Conservation (phyloP, 2,329 filamentous ascomycete species). For the Fusarium cicatricum region DNA sequence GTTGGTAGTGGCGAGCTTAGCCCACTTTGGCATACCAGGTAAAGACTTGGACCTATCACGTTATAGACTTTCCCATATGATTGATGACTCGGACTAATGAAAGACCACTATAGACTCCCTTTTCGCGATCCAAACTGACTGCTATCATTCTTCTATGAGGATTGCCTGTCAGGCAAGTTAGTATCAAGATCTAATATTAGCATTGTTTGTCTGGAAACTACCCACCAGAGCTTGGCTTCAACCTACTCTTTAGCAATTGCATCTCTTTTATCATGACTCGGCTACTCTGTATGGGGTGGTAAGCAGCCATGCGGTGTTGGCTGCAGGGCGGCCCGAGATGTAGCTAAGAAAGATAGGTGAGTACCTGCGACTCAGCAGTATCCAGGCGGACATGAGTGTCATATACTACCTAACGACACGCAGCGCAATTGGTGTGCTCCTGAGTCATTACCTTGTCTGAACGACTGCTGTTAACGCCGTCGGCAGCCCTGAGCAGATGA, state of each 20-base stretch:
- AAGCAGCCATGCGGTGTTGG: constrained; percentile 57
- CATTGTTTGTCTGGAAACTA: no score
- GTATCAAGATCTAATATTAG: no score
- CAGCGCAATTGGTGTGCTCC: constrained; percentile 68
- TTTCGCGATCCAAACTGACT: constrained; percentile 62
- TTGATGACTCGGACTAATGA: constrained; percentile 67
- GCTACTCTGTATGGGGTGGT: constrained; percentile 61
- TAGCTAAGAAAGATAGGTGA: constrained; percentile 70
- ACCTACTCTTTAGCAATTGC: constrained; percentile 67
- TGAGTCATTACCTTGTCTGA: constrained; percentile 73
- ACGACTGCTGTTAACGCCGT: constrained; percentile 67
- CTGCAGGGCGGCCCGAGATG: constrained; percentile 67
- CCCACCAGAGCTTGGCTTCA: constrained; percentile 67
- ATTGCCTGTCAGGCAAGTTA: no score
- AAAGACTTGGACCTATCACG: constrained; percentile 58
- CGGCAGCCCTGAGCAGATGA: constrained; percentile 68
- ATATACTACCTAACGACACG: background rate
- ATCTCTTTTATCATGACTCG: constrained; percentile 61
- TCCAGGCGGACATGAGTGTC: background rate
- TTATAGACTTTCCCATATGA: constrained; percentile 66
- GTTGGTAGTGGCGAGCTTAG: constrained; percentile 43
- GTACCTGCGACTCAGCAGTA: no score
- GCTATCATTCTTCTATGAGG: constrained; percentile 69
- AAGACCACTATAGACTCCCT: constrained; percentile 55
- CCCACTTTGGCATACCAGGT: constrained; percentile 40